A percentile compares a stretch with the other conserved stretches of the same genome.
Evolutionary conservation across 2,329 filamentous ascomycete species (phyloP).

Genomic region (Exophiala calicioides): DNA sequence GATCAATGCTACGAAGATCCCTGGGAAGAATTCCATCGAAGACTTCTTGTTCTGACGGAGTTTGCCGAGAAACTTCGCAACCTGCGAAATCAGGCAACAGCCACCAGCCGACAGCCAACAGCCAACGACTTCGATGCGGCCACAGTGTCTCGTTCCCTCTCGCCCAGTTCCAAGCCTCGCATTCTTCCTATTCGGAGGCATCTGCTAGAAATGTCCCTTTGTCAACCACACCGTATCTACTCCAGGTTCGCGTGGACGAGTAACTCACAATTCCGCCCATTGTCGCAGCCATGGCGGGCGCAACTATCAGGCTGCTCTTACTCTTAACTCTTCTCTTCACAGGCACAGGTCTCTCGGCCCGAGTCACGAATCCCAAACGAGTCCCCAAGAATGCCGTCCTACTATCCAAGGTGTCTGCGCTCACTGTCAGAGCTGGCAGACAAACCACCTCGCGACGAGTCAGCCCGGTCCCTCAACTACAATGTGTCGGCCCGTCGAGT

Average conservation of each 20-base stretch:
- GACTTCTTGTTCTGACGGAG: no score
- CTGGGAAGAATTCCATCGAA: no score
- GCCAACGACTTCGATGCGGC: conserved; percentile 9
- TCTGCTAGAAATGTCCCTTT: neutral
- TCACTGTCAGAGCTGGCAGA: conserved; percentile 71
- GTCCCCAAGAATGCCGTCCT: conserved; percentile 54
- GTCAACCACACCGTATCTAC: neutral
- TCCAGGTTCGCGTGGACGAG: conserved; percentile 8
- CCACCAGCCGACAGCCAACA: neutral
- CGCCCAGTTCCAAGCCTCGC: no score
- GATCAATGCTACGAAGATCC: no score
- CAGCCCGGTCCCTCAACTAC: conserved; percentile 74
- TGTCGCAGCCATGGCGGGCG: neutral
- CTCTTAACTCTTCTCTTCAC: conserved; percentile 20
- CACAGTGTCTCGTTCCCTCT: conserved; percentile 18
- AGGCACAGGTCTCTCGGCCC: conserved; percentile 18
- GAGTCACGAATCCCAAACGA: conserved; percentile 34
- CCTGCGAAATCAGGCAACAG: conserved; percentile 18
- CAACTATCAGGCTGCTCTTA: conserved; percentile 10
- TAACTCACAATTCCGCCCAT: neutral
- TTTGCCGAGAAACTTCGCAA: neutral
- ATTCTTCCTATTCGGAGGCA: no score
- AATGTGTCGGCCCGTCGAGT: conserved; percentile 67
- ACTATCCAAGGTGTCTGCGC: conserved; percentile 68
- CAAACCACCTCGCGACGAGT: conserved; percentile 76